A percentile compares a stretch with the other conserved stretches of the same genome.
phyloP scores from a whole-genome alignment of 495 filamentous ascomycete genomes.

The Xylaria grammica region DNA sequence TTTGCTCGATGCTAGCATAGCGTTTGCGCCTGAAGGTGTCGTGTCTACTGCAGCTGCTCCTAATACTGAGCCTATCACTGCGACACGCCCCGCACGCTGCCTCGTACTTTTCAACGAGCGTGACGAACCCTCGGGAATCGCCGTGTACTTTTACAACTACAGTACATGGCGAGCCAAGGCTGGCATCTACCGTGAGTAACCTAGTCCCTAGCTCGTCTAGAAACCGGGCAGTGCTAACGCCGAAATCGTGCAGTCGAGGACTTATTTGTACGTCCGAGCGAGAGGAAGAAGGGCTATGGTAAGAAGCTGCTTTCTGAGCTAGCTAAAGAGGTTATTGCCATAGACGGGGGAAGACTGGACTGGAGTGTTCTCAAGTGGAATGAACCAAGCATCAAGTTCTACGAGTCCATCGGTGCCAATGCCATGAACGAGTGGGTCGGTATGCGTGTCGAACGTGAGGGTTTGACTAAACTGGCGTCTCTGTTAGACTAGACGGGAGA shows the following conservation, averaged over 20 bases:
- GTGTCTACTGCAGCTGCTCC: conserved; percentile 38
- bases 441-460: conserved; percentile 85
- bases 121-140: conserved; percentile 57
- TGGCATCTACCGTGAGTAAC: conserved; percentile 72
- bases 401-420: conserved; percentile 80
- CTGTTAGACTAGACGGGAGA: conserved; percentile 35
- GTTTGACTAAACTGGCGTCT: conserved; percentile 64
- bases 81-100: conserved; percentile 50
- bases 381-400: conserved; percentile 86
- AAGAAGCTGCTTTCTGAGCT: conserved; percentile 74
- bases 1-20: conserved; percentile 76
- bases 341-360: conserved; percentile 78
- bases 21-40: conserved; percentile 63
- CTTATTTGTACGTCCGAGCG: conserved; percentile 75
- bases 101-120: conserved; percentile 51
- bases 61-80: conserved; percentile 47
- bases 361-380: conserved; percentile 96
- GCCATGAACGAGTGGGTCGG: conserved; percentile 86
- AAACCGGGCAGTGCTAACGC: background rate
- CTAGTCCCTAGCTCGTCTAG: background rate
- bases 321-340: conserved; percentile 74
- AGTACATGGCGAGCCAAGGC: conserved; percentile 84
- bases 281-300: conserved; percentile 79
- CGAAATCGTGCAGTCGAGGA: conserved; percentile 66
- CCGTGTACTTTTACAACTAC: conserved; percentile 65